Evolutionary conservation across 192 early-diverging fungal genomes (phyloP).

Genomic region (Linnemannia zychae): DNA sequence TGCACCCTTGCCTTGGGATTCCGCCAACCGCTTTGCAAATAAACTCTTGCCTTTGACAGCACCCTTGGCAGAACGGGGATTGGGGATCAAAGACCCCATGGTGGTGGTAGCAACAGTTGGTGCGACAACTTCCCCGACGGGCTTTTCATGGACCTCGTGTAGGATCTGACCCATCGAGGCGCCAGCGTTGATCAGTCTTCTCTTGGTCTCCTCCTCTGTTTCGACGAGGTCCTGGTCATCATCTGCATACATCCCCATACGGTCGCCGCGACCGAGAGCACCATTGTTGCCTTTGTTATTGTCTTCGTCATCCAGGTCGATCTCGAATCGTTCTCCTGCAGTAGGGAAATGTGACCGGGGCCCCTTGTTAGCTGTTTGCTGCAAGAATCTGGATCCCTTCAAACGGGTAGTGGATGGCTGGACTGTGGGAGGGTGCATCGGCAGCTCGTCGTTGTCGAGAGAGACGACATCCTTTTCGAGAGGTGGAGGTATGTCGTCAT

Average conservation of each 20-base stretch:
- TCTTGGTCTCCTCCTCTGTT: slow-evolving; percentile 47
- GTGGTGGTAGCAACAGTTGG: slow-evolving; percentile 30
- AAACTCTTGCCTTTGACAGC: slow-evolving; percentile 45
- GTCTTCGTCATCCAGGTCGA: slow-evolving; percentile 34
- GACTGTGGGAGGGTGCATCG: slow-evolving; percentile 17
- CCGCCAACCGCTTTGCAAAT: slow-evolving; percentile 43
- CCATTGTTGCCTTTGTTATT: neutral
- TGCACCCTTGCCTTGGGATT: slow-evolving; percentile 28
- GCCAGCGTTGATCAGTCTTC: slow-evolving; percentile 22
- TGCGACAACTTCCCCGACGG: slow-evolving; percentile 35
- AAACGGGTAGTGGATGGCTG: slow-evolving; percentile 10
- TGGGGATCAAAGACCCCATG: slow-evolving; percentile 24
- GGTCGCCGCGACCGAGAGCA: neutral
- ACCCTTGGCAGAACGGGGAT: slow-evolving; percentile 7
- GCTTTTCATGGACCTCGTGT: slow-evolving; percentile 51
- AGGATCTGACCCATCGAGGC: slow-evolving; percentile 50
- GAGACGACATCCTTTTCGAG: slow-evolving; percentile 48
- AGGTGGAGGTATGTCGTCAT: slow-evolving; percentile 34
- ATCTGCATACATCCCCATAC: neutral
- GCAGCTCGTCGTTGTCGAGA: slow-evolving; percentile 17
- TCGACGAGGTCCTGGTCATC: slow-evolving; percentile 20
- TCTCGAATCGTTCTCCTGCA: slow-evolving; percentile 40
- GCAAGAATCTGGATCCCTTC: slow-evolving; percentile 46
- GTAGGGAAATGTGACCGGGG: slow-evolving; percentile 48
- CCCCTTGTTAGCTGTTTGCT: slow-evolving; percentile 44